Evolutionary conservation across 139 green algal genomes (phyloP), one percentile per base, ranked within the genome.

Genomic region (Chlamydomonas applanata): DNA sequence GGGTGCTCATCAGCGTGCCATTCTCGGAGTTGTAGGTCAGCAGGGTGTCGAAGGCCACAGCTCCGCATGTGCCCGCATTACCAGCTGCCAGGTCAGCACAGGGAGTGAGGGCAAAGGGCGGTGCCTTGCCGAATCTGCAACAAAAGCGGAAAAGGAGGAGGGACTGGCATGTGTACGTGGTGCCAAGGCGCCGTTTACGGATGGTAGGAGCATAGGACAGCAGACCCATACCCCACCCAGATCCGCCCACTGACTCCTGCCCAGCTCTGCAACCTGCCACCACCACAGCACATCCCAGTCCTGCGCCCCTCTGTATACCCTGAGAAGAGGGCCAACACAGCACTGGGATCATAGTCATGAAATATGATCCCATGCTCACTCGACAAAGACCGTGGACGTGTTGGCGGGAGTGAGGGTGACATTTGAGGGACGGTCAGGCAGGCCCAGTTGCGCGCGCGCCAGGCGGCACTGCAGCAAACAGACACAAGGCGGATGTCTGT

Each of bases 401-500:
- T 49, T 30, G 24, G 34, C 27, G 5, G 76, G 69, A 35, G 75
- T 71, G 46, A 81, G 62, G 1, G 34, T 60, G 9, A 81, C 32
- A 33, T 22, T 69, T 33, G 69, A 60, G 4, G 30, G 45, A 2
- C 45, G 4, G 2, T 52, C 40, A 14, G 34, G n/a, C 1, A 69
- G 33, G 4, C 34, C 30, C 33, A 73, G 35, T 13, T 76, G 65
- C 7, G 40, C 29, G 7, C 45, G 24, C 1, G 57, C 20, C 0
- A 36, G 5, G 59, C 25, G 56, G 61, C 76, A 81, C 14, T 46
- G 61, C 33, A 71, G 33, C 3, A 54, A 44, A 22, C 52, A 69
- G 75, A 68, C 5, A 63, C 54, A 25, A 5, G 54, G 13, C 5
- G 54, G 54, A 16, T 13, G 45, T 54, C n/a, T n/a, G n/a, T n/a